A percentile compares a stretch with the other conserved stretches of the same genome.
phyloP scores from a whole-genome alignment of 805 yeast genomes.

The Nakazawaea ishiwadae region DNA sequence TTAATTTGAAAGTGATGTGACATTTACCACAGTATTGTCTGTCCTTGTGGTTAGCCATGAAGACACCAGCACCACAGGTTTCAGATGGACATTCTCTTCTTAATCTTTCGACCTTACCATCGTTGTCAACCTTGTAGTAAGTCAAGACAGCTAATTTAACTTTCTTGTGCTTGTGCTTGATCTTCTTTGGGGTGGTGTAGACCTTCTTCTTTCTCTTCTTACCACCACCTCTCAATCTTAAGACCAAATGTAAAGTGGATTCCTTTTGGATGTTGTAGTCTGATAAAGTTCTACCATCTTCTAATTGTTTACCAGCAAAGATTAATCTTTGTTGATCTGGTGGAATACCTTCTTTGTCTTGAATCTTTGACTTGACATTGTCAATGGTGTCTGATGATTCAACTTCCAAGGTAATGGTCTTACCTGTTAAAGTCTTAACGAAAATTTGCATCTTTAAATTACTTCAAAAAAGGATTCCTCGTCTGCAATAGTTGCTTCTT shows the following conservation, averaged over 20 bases:
- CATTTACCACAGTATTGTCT: conserved; percentile 99
- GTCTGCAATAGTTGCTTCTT: conserved; percentile 36
- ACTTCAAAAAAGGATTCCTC: conserved; percentile 17
- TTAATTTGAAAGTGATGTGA: conserved; percentile 82
- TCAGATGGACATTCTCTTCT: conserved; percentile 95
- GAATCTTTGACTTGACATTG: conserved; percentile 97
- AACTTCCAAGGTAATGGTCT: conserved; percentile 97
- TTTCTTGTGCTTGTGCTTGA: conserved; percentile 99
- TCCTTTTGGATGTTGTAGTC: conserved; percentile 99
- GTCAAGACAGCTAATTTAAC: conserved; percentile 98
- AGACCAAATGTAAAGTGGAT: conserved; percentile 93
- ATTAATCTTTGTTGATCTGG: conserved; percentile 99
- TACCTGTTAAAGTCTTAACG: conserved; percentile 85
- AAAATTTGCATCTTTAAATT: conserved; percentile 52
- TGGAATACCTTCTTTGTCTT: conserved; percentile 99
- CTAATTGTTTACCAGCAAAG: conserved; percentile 99
- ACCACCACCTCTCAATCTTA: conserved; percentile 99
- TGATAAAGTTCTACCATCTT: conserved; percentile 97
- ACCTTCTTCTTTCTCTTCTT: conserved; percentile 99
- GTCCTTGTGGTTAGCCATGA: conserved; percentile 98
- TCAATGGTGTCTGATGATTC: conserved; percentile 98
- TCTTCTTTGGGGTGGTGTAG: conserved; percentile 99
- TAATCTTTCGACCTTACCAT: conserved; percentile 97
- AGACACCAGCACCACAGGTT: conserved; percentile 97
- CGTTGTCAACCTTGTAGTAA: conserved; percentile 98